Conservation (phyloP, 2,329 filamentous ascomycete genomes). For the Cephalotrichum gorgonifer region DNA sequence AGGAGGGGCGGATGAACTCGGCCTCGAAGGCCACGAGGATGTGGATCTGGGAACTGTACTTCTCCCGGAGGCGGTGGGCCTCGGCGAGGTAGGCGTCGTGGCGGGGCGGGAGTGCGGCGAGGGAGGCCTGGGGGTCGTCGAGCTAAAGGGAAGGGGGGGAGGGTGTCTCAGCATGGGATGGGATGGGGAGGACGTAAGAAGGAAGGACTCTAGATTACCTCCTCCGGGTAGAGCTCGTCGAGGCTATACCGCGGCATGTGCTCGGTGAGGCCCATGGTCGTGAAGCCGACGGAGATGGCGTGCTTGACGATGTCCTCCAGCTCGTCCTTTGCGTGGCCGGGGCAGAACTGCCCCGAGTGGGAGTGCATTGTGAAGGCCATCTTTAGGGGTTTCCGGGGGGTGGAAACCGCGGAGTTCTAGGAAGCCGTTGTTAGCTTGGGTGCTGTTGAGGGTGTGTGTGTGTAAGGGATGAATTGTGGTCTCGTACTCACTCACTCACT, state of each 20-base stretch:
- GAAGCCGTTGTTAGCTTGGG: no score
- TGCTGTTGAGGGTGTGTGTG: no score
- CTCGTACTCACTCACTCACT: no score
- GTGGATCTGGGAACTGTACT: constrained; percentile 61
- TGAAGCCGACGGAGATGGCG: constrained; percentile 70
- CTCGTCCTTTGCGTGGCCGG: constrained; percentile 72
- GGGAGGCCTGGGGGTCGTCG: constrained; percentile 35
- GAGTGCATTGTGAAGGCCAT: constrained; percentile 99
- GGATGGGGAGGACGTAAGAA: no score
- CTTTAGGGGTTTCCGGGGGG: no score
- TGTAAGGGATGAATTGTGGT: no score
- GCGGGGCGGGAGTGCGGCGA: constrained; percentile 38
- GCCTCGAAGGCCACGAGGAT: constrained; percentile 85
- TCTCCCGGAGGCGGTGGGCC: constrained; percentile 59
- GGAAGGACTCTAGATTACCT: constrained; percentile 35
- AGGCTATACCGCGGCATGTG: constrained; percentile 77
- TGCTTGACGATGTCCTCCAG: constrained; percentile 75
- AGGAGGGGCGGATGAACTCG: constrained; percentile 75
- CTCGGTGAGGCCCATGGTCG: constrained; percentile 80
- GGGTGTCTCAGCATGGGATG: not conserved
- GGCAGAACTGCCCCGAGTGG: constrained; percentile 96
- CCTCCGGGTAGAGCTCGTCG: constrained; percentile 84
- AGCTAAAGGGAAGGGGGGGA: constrained; percentile 24
- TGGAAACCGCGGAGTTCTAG: no score
- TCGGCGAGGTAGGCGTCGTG: constrained; percentile 68